Evolutionary conservation across 495 filamentous ascomycete species (phyloP).

Genomic region (Bacidia rubella): DNA sequence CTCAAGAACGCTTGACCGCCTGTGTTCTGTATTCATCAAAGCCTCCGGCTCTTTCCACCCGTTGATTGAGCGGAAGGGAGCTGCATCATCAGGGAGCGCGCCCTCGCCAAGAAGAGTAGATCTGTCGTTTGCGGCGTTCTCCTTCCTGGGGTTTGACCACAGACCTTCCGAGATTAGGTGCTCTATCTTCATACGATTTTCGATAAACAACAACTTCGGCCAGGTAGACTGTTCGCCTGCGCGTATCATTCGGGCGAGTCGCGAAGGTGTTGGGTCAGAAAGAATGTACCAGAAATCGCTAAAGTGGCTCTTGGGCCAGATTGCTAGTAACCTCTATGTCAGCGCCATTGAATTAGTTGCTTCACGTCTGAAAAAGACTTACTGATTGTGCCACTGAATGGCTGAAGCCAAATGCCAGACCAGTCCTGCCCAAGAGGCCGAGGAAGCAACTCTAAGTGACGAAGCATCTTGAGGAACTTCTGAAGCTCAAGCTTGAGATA

Average conservation of each 20-base stretch:
- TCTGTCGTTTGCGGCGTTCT: not conserved
- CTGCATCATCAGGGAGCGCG: conserved; percentile 3
- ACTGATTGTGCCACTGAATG: conserved; percentile 81
- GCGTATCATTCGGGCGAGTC: conserved; percentile 76
- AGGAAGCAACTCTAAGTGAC: conserved; percentile 82
- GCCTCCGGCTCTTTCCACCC: not conserved
- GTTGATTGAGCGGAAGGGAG: not conserved
- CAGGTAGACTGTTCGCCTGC: conserved; percentile 77
- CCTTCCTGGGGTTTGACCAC: conserved; percentile 27
- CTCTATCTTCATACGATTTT: conserved; percentile 75
- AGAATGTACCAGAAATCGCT: conserved; percentile 80
- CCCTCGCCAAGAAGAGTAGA: not conserved
- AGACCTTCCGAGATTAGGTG: conserved; percentile 63
- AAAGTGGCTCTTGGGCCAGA: conserved; percentile 68
- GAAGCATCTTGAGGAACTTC: conserved; percentile 91
- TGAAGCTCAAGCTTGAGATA: conserved; percentile 80
- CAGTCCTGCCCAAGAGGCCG: conserved; percentile 90
- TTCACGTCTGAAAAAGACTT: not conserved
- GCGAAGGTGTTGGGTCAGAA: conserved; percentile 58
- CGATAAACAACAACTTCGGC: conserved; percentile 80
- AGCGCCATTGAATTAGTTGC: not conserved
- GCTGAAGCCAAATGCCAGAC: conserved; percentile 89
- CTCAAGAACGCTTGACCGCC: conserved; percentile 34
- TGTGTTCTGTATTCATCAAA: not conserved
- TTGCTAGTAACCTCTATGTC: conserved; percentile 27